Base-by-base conservation (phyloP, 2,329 filamentous ascomycete species). In the Ciborinia camelliae region DNA sequence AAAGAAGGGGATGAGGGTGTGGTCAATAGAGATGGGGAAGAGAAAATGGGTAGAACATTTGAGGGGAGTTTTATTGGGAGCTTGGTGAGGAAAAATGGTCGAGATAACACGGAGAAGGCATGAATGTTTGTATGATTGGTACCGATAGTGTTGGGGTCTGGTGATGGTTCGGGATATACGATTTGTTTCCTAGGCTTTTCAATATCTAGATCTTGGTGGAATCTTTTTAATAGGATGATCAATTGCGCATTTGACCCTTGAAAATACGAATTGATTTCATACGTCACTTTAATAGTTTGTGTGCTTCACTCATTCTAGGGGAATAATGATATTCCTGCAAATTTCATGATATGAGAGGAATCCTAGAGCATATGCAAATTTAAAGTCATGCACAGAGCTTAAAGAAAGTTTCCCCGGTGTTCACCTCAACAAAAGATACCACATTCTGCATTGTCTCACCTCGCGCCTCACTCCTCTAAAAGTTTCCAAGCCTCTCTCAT, bases 1-100 rank as follows among this genome's bases (percentile, higher is more conserved):
- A 71, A 74, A 47, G 70, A 14, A 5, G 69, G 66, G 26, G 69
- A 47, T 54, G 65, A 67, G 64, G 58, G 65, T 48, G 52, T 62
- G 63, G 41, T 66, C 58, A 18, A 48, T 14, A 1, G 8, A 41
- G 39, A 35, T 5, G 64, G 43, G 23, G 69, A 67, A 14, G 62
- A 70, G 63, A 39, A 65, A 9, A 39, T 53, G 59, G 60, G 67
- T 64, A 39, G 43, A 20, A 48, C 70, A 15, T 45, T 59, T 10
- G 61, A 65, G 51, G 70, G 68, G 14, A 71, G 67, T 52, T 69
- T 63, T 63, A 37, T 70, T 32, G 59, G 65, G 12, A 63, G 62
- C 50, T 57, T 66, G 14, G 28, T 68, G 28, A 43, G 35, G 28
- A 41, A 62, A 32, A 62, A 48, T 35, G 35, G 47, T n/a, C 30